phyloP scores from a whole-genome alignment of 2,329 filamentous ascomycete species.

The Annulohypoxylon truncatum region DNA sequence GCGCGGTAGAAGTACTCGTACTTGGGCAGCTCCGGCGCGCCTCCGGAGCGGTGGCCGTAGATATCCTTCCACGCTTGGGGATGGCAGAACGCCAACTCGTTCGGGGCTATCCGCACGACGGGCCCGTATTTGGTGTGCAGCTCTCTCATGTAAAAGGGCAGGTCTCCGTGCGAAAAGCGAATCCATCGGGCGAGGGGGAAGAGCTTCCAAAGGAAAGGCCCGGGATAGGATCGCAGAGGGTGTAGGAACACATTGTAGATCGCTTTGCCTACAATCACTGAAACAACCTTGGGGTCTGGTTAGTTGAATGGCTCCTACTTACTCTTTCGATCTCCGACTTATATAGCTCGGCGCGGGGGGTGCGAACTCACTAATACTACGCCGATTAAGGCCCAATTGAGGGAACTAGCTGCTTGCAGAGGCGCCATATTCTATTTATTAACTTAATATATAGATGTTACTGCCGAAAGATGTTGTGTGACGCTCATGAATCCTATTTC shows the following conservation, averaged over 20 bases:
- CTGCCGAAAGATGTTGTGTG: background rate
- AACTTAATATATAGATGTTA: background rate
- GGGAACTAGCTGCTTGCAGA: constrained; percentile 10
- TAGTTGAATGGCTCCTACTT: constrained; percentile 3
- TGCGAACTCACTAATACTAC: constrained; percentile 26
- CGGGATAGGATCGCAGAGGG: constrained; percentile 41
- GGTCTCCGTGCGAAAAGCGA: constrained; percentile 27
- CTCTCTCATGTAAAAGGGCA: constrained; percentile 32
- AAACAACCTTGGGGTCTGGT: constrained; percentile 12
- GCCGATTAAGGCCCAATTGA: constrained; percentile 23
- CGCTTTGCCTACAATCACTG: constrained; percentile 8
- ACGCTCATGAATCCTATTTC: background rate
- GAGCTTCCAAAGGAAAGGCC: constrained; percentile 37
- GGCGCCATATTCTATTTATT: constrained; percentile 25
- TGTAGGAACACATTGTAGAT: constrained; percentile 43
- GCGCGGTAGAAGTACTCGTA: constrained; percentile 43
- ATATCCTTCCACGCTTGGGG: constrained; percentile 52
- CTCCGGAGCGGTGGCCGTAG: constrained; percentile 40
- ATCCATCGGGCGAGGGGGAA: constrained; percentile 13
- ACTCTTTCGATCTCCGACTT: background rate
- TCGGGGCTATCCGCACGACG: constrained; percentile 55
- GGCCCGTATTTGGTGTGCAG: constrained; percentile 53
- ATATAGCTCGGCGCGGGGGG: background rate
- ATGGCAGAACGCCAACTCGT: constrained; percentile 55
- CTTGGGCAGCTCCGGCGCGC: constrained; percentile 45